A percentile compares a stretch with the other conserved stretches of the same genome.
Evolutionary conservation across 2,329 filamentous ascomycete genomes (phyloP).

Genomic region (Xylariaceae sp.): DNA sequence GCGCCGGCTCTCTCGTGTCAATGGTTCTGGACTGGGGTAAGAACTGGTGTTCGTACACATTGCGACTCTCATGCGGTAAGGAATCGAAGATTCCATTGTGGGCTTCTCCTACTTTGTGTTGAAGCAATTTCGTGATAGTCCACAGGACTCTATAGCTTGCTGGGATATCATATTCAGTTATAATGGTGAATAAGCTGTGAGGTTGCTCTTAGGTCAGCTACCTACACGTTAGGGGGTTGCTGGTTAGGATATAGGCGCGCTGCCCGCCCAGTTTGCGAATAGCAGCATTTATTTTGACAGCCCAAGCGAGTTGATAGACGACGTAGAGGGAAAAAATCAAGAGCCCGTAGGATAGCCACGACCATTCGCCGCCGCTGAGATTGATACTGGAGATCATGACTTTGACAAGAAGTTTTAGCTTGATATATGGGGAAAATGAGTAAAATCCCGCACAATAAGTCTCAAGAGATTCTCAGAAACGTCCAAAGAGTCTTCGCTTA

Average conservation of each 20-base stretch:
- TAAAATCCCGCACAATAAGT: neutral
- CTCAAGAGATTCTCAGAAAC: neutral
- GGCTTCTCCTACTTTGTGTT: constrained; percentile 13
- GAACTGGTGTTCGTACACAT: constrained; percentile 23
- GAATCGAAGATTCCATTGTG: constrained; percentile 14
- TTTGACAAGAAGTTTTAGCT: neutral
- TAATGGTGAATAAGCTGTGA: neutral
- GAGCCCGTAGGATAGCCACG: constrained; percentile 7
- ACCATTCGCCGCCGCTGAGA: neutral
- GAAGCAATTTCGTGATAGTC: constrained; percentile 9
- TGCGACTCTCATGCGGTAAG: constrained; percentile 7
- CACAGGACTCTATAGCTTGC: neutral
- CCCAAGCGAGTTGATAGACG: constrained; percentile 12
- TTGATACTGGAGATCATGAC: constrained; percentile 14
- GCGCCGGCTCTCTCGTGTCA: constrained; percentile 57
- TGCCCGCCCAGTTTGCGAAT: constrained; percentile 28
- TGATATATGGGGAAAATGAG: neutral
- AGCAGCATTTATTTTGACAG: constrained; percentile 10
- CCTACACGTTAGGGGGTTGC: constrained; percentile 26
- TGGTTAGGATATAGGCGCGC: constrained; percentile 19
- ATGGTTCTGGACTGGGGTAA: constrained; percentile 20
- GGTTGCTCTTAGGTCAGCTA: neutral
- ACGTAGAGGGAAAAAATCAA: constrained; percentile 6
- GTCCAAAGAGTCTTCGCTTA: neutral
- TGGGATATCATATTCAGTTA: neutral